Evolutionary conservation across 163 green algal species (phyloP).

Genomic region (Picocystis sp.): DNA sequence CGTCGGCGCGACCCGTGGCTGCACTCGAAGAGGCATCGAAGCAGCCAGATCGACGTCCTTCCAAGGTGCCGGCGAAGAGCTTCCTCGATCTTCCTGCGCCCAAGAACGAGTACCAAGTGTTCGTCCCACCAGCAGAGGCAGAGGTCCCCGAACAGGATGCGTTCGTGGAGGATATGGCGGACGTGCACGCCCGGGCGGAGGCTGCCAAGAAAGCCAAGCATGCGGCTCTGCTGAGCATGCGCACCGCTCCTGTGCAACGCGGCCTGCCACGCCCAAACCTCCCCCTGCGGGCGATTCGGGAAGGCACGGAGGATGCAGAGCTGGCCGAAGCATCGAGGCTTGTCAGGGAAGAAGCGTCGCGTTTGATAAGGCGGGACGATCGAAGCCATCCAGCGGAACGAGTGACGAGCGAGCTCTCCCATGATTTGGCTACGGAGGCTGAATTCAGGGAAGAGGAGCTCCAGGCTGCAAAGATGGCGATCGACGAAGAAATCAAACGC

Average conservation of each 20-base stretch:
- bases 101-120: conserved; percentile 79
- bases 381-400: no score
- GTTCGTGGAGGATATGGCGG: conserved; percentile 66
- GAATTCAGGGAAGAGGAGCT: no score
- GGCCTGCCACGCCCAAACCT: conserved; percentile 50
- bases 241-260: conserved; percentile 55
- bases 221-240: conserved; percentile 39
- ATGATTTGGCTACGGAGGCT: no score
- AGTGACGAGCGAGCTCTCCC: no score
- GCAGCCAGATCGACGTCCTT: no score
- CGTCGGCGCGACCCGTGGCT: no score
- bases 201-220: conserved; percentile 21
- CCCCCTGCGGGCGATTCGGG: no score
- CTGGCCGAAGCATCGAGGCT: not conserved
- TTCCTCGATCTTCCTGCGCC: conserved; percentile 63
- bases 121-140: conserved; percentile 14
- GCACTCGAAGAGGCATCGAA: no score
- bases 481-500: no score
- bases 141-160: conserved; percentile 22
- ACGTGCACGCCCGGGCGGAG: conserved; percentile 32
- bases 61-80: conserved; percentile 6
- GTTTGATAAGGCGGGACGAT: no score
- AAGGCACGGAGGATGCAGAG: not conserved
- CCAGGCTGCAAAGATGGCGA: no score
- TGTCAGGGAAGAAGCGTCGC: not conserved